phyloP scores from a whole-genome alignment of 78 protist genomes.

The Anaeramoeba flamelloides region DNA sequence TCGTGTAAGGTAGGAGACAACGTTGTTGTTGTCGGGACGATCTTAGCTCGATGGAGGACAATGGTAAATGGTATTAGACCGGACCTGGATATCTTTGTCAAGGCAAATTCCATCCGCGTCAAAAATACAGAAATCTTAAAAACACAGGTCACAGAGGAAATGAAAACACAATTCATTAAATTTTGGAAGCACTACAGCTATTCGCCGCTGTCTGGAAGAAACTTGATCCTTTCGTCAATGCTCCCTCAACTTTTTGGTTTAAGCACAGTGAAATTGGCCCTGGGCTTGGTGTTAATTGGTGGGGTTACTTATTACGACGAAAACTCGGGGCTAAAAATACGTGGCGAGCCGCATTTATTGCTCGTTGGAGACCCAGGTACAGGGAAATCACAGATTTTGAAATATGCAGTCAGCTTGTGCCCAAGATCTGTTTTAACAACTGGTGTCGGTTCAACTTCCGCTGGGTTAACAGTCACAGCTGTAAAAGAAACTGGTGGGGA shows the following conservation, averaged over 20 bases:
- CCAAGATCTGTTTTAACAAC: slow-evolving; percentile 78
- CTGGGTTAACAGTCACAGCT: slow-evolving; percentile 71
- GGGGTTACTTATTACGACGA: slow-evolving; percentile 42
- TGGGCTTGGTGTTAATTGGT: slow-evolving; percentile 61
- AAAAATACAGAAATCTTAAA: not conserved
- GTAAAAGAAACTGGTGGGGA: slow-evolving; percentile 35
- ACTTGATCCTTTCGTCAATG: slow-evolving; percentile 1
- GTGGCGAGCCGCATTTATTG: slow-evolving; percentile 84
- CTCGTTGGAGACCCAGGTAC: slow-evolving; percentile 93
- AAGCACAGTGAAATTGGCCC: slow-evolving; percentile 60
- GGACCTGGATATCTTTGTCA: not conserved
- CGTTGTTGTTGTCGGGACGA: not conserved
- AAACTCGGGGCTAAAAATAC: slow-evolving; percentile 20
- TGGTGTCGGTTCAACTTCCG: slow-evolving; percentile 69
- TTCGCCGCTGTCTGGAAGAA: slow-evolving; percentile 13
- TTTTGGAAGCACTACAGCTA: not conserved
- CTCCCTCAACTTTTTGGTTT: slow-evolving; percentile 29
- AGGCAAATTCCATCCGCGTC: not conserved
- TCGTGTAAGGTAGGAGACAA: not conserved
- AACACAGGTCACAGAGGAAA: not conserved
- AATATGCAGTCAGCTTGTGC: slow-evolving; percentile 59
- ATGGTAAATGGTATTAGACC: not conserved
- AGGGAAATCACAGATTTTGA: slow-evolving; percentile 54
- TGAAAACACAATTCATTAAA: not conserved
- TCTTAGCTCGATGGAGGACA: not conserved